Evolutionary conservation across 2,329 filamentous ascomycete species (phyloP).

Genomic region (Aspergillus ustus): DNA sequence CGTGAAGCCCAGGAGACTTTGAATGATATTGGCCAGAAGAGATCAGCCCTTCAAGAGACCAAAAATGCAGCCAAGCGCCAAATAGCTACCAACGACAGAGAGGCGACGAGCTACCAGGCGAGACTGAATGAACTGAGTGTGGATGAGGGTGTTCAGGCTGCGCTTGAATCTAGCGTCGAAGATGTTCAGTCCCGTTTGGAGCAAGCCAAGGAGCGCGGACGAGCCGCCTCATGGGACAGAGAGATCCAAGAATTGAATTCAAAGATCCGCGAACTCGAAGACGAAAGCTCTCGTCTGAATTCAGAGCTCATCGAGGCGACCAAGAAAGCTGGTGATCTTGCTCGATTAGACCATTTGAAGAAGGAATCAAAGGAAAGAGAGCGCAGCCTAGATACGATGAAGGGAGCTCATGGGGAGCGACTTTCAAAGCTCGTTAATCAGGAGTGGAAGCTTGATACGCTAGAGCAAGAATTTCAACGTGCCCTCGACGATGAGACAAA

Average conservation of each 20-base stretch:
- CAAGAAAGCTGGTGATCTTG: constrained; percentile 77
- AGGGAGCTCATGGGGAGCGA: constrained; percentile 72
- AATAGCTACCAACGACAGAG: constrained; percentile 74
- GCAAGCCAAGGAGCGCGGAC: constrained; percentile 66
- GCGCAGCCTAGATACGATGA: constrained; percentile 76
- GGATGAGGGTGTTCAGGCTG: constrained; percentile 82
- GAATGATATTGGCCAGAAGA: constrained; percentile 74
- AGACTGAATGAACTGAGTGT: constrained; percentile 74
- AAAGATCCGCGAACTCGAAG: constrained; percentile 71
- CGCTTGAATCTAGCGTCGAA: constrained; percentile 73
- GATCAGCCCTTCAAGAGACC: constrained; percentile 72
- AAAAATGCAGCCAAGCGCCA: constrained; percentile 75
- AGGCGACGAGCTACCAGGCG: constrained; percentile 67
- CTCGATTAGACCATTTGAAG: constrained; percentile 80
- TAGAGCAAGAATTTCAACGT: constrained; percentile 73
- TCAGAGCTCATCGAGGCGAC: constrained; percentile 84
- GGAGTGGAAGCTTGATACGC: constrained; percentile 69
- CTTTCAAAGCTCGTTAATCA: constrained; percentile 67
- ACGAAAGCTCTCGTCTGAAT: constrained; percentile 71
- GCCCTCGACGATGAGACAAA: constrained; percentile 62
- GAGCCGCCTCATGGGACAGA: constrained; percentile 69
- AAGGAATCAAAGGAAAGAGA: constrained; percentile 77
- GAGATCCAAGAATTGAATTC: constrained; percentile 70
- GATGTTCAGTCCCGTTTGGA: constrained; percentile 69
- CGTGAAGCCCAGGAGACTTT: constrained; percentile 73